A percentile compares a stretch with the other conserved stretches of the same genome.
Conservation (phyloP, 176 grass and related monocot genomes). For the Luzula sylvatica region DNA sequence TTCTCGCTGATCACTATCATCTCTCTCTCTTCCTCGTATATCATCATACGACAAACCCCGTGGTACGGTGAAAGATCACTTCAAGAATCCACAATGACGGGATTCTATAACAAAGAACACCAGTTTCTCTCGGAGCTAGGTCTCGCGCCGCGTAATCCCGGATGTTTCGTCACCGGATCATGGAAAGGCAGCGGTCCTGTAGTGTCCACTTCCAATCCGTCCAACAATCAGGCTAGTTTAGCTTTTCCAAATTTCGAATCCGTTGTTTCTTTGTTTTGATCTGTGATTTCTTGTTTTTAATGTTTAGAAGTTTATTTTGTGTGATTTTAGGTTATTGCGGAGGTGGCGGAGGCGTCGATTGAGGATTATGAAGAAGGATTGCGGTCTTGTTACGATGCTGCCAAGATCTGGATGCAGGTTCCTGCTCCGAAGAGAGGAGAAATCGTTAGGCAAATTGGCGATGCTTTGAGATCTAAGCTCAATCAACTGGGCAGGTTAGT, state of each 20-base stretch:
- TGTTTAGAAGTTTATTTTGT: constrained; percentile 1
- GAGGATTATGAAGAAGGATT: constrained; percentile 78
- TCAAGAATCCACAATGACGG: constrained; percentile 44
- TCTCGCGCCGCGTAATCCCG: constrained; percentile 62
- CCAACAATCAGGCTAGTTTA: constrained; percentile 62
- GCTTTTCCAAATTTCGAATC: constrained; percentile 13
- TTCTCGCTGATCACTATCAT: not conserved
- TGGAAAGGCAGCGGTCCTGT: constrained; percentile 60
- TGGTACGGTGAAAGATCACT: no score
- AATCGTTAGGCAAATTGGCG: constrained; percentile 96
- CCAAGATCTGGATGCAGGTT: constrained; percentile 85
- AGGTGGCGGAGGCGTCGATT: constrained; percentile 74
- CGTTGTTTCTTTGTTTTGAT: not conserved
- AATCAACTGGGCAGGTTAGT: constrained; percentile 84
- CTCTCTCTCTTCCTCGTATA: not conserved
- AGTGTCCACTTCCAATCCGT: constrained; percentile 42
- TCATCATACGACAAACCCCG: no score
- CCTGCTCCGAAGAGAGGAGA: constrained; percentile 92
- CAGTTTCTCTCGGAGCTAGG: constrained; percentile 94
- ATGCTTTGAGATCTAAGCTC: constrained; percentile 78
- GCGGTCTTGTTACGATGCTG: constrained; percentile 59
- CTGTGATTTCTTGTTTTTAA: not conserved
- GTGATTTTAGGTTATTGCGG: constrained; percentile 57
- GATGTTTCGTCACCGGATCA: constrained; percentile 49
- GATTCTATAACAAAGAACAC: constrained; percentile 58